phyloP scores from a whole-genome alignment of 1,284 basidiomycete species.

The Apiotrichum montevideense region DNA sequence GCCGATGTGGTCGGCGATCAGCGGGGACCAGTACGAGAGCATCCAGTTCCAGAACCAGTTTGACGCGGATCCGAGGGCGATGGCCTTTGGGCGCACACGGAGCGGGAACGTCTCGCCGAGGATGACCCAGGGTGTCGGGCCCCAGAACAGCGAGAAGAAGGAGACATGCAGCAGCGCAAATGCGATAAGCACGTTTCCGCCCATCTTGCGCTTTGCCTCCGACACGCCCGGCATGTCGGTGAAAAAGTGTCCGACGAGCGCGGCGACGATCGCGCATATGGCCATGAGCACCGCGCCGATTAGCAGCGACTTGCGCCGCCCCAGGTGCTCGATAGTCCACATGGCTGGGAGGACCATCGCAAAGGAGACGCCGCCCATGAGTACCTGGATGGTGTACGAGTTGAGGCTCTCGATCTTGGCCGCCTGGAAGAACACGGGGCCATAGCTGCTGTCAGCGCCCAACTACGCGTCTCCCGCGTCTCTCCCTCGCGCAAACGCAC shows the following conservation, averaged over 20 bases:
- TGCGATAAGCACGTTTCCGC: slow-evolving; percentile 58
- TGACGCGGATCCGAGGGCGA: slow-evolving; percentile 62
- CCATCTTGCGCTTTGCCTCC: slow-evolving; percentile 48
- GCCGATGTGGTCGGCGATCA: slow-evolving; percentile 61
- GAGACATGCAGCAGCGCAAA: slow-evolving; percentile 73
- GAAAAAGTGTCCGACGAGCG: slow-evolving; percentile 64
- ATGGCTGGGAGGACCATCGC: slow-evolving; percentile 37
- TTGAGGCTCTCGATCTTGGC: slow-evolving; percentile 58
- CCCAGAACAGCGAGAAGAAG: slow-evolving; percentile 66
- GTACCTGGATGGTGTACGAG: slow-evolving; percentile 50
- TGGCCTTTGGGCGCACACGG: slow-evolving; percentile 67
- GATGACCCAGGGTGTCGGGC: slow-evolving; percentile 56
- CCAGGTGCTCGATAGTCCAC: slow-evolving; percentile 38
- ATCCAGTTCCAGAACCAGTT: slow-evolving; percentile 56
- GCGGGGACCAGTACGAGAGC: slow-evolving; percentile 51
- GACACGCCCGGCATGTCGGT: slow-evolving; percentile 48
- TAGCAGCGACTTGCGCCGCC: slow-evolving; percentile 30
- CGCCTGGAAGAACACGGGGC: slow-evolving; percentile 73
- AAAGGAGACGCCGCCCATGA: slow-evolving; percentile 29
- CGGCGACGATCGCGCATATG: slow-evolving; percentile 47
- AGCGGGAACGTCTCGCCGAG: slow-evolving; percentile 63
- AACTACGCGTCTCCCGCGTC: too few relatives aligned
- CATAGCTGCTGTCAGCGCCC: slow-evolving; percentile 28
- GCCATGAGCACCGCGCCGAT: slow-evolving; percentile 59
- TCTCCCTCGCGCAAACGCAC: background rate